phyloP scores from a whole-genome alignment of 768 basidiomycete genomes.

The Hortiboletus campestris region DNA sequence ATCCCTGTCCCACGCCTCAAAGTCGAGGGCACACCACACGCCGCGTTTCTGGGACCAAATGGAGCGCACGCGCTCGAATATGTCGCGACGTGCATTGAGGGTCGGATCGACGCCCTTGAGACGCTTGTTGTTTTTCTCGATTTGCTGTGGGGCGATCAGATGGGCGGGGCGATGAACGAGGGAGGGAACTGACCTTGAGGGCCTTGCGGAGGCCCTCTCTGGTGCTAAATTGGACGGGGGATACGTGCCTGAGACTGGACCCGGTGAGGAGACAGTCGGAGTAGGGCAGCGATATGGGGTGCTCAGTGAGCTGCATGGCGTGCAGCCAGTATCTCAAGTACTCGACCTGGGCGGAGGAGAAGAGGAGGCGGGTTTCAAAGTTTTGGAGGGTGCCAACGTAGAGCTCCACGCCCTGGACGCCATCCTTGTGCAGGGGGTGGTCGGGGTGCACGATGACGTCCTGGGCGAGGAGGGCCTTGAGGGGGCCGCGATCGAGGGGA shows the following conservation, averaged over 20 bases:
- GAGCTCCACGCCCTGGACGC: constrained; percentile 65
- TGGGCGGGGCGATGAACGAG: neutral
- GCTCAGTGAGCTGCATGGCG: constrained; percentile 63
- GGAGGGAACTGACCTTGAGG: constrained; percentile 47
- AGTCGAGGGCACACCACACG: constrained; percentile 76
- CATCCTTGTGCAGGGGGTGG: constrained; percentile 67
- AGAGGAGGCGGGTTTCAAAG: constrained; percentile 76
- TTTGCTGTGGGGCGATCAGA: constrained; percentile 43
- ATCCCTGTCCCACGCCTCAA: constrained; percentile 82
- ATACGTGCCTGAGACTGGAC: constrained; percentile 55
- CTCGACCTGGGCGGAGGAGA: constrained; percentile 82
- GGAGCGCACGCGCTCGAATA: constrained; percentile 67
- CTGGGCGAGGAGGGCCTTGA: constrained; percentile 74
- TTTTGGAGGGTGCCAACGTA: constrained; percentile 72
- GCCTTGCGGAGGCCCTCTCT: constrained; percentile 55
- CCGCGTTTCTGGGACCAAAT: constrained; percentile 64
- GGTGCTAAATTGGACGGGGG: constrained; percentile 55
- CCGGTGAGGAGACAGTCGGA: constrained; percentile 71
- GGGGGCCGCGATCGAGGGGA: constrained; percentile 52
- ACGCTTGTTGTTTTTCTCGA: constrained; percentile 79
- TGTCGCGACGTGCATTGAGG: constrained; percentile 53
- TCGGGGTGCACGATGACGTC: constrained; percentile 67
- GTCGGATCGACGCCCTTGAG: constrained; percentile 61
- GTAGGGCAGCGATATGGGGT: constrained; percentile 69
- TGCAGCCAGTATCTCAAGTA: constrained; percentile 84